Conservation (phyloP, 2,329 filamentous ascomycete genomes). For the Knoxdaviesia capensis region DNA sequence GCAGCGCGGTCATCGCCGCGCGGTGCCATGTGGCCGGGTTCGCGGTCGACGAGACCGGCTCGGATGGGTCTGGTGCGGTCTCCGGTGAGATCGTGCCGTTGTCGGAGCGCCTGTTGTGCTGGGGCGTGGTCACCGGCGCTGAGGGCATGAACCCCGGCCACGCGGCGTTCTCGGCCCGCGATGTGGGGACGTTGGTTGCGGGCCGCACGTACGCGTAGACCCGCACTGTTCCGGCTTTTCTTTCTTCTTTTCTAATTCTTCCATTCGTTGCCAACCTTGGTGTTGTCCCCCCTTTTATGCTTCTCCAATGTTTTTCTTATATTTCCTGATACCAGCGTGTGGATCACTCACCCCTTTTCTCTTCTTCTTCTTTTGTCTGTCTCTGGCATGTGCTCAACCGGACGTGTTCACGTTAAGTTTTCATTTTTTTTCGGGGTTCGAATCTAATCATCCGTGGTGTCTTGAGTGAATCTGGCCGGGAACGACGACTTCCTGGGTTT, state of each 20-base stretch:
- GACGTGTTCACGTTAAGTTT: too few species aligned
- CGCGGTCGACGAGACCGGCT: conserved; percentile 11
- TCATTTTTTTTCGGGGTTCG: too few species aligned
- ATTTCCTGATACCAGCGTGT: too few species aligned
- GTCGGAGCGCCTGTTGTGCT: conserved; percentile 16
- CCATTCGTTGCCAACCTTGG: not conserved
- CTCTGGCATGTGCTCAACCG: not conserved
- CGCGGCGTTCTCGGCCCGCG: conserved; percentile 21
- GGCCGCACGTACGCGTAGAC: conserved; percentile 17
- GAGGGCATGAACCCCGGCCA: conserved; percentile 18
- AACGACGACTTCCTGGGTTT: too few species aligned
- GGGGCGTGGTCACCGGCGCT: conserved; percentile 24
- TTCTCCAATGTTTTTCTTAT: too few species aligned
- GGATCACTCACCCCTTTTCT: too few species aligned
- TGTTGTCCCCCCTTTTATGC: not conserved
- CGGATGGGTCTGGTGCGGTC: not conserved
- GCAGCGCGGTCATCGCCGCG: conserved; percentile 30
- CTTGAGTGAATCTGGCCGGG: too few species aligned
- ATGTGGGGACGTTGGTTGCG: conserved; percentile 13
- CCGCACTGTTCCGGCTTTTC: conserved; percentile 1
- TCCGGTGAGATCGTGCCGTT: conserved; percentile 8
- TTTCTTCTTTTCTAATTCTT: not conserved
- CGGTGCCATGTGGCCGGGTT: conserved; percentile 20
- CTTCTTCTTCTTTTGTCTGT: not conserved
- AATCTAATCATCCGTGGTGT: too few species aligned